Conservation (phyloP, 371 early-diverging fungal species). For the Mucor velutinosus region DNA sequence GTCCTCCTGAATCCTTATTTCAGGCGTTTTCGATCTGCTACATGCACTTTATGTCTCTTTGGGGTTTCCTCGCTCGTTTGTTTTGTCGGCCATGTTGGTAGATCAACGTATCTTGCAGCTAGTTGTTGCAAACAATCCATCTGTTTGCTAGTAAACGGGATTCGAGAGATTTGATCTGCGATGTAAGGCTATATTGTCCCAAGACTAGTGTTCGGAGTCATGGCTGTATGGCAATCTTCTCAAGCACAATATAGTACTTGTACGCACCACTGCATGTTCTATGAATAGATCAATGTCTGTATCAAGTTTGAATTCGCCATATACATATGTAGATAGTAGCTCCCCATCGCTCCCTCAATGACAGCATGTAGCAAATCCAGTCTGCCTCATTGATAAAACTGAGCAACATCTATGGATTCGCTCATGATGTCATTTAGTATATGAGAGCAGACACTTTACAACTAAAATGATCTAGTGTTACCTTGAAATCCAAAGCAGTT, state of each 20-base stretch:
- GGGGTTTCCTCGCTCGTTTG: not conserved
- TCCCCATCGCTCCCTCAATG: not conserved
- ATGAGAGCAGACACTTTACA: not conserved
- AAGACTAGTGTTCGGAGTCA: not conserved
- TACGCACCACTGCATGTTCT: not conserved
- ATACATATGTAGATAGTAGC: not conserved
- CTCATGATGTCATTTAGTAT: not conserved
- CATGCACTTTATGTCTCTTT: not conserved
- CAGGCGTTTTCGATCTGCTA: not conserved
- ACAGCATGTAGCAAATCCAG: not conserved
- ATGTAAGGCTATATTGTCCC: not conserved
- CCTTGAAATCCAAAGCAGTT: not conserved
- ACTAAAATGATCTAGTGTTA: not conserved
- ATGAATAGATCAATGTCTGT: not conserved
- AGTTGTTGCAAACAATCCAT: not conserved
- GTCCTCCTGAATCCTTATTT: not conserved
- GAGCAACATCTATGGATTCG: not conserved
- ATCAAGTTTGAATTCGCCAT: not conserved
- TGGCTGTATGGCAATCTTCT: not conserved
- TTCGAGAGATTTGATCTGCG: not conserved
- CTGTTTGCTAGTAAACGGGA: not conserved
- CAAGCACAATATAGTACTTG: not conserved
- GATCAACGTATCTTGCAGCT: constrained; percentile 1
- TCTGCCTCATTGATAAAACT: not conserved
- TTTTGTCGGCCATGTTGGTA: not conserved